A percentile compares a stretch with the other conserved stretches of the same genome.
phyloP scores from a whole-genome alignment of 2,329 filamentous ascomycete genomes.

The Pyrenophora tritici-repentis region DNA sequence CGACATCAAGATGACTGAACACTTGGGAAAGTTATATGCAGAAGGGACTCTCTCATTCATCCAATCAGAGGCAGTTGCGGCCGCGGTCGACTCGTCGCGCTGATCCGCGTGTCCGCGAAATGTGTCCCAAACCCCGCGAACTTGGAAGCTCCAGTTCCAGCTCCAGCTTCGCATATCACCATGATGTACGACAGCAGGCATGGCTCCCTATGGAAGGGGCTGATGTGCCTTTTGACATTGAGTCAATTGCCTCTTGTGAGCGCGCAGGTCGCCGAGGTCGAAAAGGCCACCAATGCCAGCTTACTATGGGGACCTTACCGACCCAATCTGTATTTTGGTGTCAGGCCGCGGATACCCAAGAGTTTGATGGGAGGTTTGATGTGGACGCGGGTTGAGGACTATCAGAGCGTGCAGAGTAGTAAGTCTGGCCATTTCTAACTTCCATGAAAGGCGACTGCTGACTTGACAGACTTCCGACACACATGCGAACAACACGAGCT shows the following conservation, averaged over 20 bases:
- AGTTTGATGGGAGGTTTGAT: constrained; percentile 82
- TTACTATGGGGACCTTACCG: constrained; percentile 96
- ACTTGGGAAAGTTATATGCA: not conserved
- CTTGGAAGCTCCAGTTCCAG: not conserved
- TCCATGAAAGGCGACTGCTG: constrained; percentile 11
- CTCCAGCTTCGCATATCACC: constrained; percentile 25
- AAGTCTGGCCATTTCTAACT: constrained; percentile 42
- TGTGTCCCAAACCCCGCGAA: constrained; percentile 33
- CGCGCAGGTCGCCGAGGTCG: constrained; percentile 45
- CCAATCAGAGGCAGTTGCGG: constrained; percentile 24
- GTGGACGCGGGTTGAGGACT: constrained; percentile 87
- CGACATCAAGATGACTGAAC: no score
- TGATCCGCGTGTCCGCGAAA: constrained; percentile 11
- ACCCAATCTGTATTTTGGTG: constrained; percentile 91
- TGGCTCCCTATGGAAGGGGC: constrained; percentile 24
- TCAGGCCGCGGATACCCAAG: constrained; percentile 79
- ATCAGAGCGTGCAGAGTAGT: constrained; percentile 75
- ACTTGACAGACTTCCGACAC: constrained; percentile 74
- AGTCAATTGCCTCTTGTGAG: constrained; percentile 28
- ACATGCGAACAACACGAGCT: constrained; percentile 97
- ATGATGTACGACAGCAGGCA: constrained; percentile 35
- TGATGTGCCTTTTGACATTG: constrained; percentile 28
- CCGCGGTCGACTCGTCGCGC: constrained; percentile 14
- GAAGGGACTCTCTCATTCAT: not conserved
- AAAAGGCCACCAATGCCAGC: constrained; percentile 71